These are phyloP conservation scores for Alternaria panax DNA, from an alignment of 2,329 filamentous ascomycete species.

Conservation along the genomic window DNA sequence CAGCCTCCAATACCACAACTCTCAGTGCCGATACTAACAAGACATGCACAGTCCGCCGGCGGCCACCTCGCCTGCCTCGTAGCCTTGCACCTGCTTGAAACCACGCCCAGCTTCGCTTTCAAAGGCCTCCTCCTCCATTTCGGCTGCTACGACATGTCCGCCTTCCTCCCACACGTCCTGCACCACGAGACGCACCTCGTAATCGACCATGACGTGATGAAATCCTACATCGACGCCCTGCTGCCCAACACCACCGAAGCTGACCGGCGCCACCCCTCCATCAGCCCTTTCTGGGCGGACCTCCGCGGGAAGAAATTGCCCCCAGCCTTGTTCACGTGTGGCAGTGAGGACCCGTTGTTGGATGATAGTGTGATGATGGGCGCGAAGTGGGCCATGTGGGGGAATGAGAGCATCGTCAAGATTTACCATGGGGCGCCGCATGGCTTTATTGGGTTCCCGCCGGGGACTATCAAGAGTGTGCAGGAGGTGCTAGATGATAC, in stretches of 20 bases:
- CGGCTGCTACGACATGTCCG: conserved; percentile 59
- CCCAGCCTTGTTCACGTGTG: conserved; percentile 62
- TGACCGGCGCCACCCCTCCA: conserved; percentile 54
- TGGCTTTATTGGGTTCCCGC: conserved; percentile 58
- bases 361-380: conserved; percentile 63
- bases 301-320: conserved; percentile 53
- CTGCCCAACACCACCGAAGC: conserved; percentile 53
- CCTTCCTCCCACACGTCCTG: conserved; percentile 51
- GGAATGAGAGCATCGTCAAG: conserved; percentile 60
- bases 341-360: conserved; percentile 62
- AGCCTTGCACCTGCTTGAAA: conserved; percentile 56
- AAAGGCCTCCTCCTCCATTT: conserved; percentile 62
- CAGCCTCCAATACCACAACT: background rate
- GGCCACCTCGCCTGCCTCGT: conserved; percentile 59
- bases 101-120: conserved; percentile 51
- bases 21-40: background rate
- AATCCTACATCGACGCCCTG: conserved; percentile 56
- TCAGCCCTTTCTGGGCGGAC: conserved; percentile 62
- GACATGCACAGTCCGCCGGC: conserved; percentile 57
- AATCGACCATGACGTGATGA: conserved; percentile 57
- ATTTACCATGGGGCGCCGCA: conserved; percentile 64
- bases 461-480: conserved; percentile 46
- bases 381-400: conserved; percentile 61
- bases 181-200: conserved; percentile 53
- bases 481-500: conserved; percentile 52